Evolutionary conservation across 2,329 filamentous ascomycete species (phyloP).

Genomic region (Sclerotinia borealis): DNA sequence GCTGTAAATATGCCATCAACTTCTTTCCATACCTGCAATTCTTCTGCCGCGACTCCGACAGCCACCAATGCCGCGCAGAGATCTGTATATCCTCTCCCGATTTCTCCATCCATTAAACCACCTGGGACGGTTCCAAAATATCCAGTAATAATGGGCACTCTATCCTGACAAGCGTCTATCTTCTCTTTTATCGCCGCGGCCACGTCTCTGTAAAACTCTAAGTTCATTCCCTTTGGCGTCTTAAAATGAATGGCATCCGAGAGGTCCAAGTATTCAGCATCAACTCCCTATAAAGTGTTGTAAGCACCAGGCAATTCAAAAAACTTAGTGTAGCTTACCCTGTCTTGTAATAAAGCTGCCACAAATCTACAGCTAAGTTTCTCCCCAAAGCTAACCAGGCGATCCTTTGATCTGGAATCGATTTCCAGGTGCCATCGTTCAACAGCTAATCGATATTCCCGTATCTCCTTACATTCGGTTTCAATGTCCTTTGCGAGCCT

Average conservation of each 20-base stretch:
- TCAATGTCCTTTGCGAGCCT: constrained; percentile 62
- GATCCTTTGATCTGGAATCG: constrained; percentile 72
- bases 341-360: constrained; percentile 74
- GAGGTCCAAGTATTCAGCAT: constrained; percentile 85
- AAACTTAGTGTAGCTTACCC: constrained; percentile 36
- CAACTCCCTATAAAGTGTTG: constrained; percentile 51
- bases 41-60: constrained; percentile 77
- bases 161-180: constrained; percentile 57
- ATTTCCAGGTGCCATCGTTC: constrained; percentile 67
- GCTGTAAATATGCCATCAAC: constrained; percentile 88
- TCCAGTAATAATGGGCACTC: constrained; percentile 77
- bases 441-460: constrained; percentile 63
- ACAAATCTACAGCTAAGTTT: constrained; percentile 93
- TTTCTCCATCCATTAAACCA: constrained; percentile 78
- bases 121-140: constrained; percentile 94
- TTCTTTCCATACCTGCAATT: constrained; percentile 98
- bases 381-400: constrained; percentile 91
- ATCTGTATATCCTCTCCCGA: constrained; percentile 94
- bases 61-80: constrained; percentile 88
- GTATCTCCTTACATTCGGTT: constrained; percentile 72
- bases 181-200: constrained; percentile 56
- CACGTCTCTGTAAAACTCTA: constrained; percentile 63
- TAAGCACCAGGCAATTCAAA: constrained; percentile 3
- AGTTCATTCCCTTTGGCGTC: constrained; percentile 51
- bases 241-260: constrained; percentile 72